A percentile compares a stretch with the other conserved stretches of the same genome.
Conservation (phyloP, 495 filamentous ascomycete genomes). For the Ramalina intermedia region DNA sequence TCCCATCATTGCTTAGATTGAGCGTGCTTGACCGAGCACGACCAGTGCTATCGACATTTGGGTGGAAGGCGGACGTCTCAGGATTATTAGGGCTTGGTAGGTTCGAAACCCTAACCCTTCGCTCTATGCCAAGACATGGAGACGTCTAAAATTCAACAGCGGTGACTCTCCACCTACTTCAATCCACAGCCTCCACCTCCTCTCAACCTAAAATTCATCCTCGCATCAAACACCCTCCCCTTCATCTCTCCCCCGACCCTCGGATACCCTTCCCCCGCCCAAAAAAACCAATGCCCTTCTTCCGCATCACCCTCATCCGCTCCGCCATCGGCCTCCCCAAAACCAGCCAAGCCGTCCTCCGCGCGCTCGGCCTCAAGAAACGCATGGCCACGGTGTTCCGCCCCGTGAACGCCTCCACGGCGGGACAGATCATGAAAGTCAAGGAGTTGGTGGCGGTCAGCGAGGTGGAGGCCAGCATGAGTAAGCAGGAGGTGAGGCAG, state of each 20-base stretch:
- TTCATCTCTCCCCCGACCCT: no score
- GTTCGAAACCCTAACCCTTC: no score
- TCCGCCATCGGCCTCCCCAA: constrained; percentile 83
- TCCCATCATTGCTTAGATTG: no score
- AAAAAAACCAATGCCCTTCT: constrained; percentile 58
- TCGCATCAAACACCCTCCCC: no score
- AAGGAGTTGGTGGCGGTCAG: constrained; percentile 85
- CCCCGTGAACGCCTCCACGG: constrained; percentile 65
- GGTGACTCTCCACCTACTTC: background rate
- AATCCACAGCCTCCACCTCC: background rate
- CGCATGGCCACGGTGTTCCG: constrained; percentile 86
- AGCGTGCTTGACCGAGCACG: no score
- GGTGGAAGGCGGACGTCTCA: no score
- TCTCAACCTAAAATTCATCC: no score
- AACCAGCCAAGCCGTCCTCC: constrained; percentile 68
- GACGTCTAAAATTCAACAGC: no score
- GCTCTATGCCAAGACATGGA: no score
- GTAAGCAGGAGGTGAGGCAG: constrained; percentile 55
- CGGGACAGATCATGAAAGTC: constrained; percentile 93
- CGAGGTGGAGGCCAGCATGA: constrained; percentile 62
- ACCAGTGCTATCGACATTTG: no score
- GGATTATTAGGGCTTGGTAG: no score
- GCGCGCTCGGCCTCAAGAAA: constrained; percentile 77
- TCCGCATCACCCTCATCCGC: constrained; percentile 88
- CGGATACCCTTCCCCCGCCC: no score